A percentile compares a stretch with the other conserved stretches of the same genome.
Conservation (phyloP, 805 yeast genomes). For the Diddensiella transvaalensis region DNA sequence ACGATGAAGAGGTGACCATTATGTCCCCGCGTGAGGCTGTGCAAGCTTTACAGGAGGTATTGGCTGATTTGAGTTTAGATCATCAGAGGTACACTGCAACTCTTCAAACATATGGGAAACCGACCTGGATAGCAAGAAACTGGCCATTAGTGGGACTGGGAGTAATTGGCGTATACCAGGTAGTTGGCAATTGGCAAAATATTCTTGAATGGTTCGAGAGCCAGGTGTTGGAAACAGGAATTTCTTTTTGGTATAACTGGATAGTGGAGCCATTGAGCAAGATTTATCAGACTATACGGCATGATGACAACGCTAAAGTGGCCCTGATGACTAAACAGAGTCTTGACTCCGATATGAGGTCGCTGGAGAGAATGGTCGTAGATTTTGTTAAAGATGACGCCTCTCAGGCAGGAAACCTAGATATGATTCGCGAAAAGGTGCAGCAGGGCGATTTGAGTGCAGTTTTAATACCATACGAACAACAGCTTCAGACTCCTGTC, state of each 20-base stretch:
- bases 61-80: not conserved
- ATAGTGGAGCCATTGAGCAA: constrained; percentile 68
- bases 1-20: not conserved
- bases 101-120: constrained; percentile 12
- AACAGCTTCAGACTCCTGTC: constrained; percentile 67
- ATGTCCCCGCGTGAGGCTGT: not conserved
- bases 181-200: constrained; percentile 50
- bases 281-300: constrained; percentile 75
- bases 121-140: constrained; percentile 41
- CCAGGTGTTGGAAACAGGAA: constrained; percentile 59
- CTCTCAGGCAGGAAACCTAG: not conserved
- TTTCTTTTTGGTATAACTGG: constrained; percentile 80
- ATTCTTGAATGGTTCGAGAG: constrained; percentile 54
- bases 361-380: constrained; percentile 83
- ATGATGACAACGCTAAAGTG: constrained; percentile 69
- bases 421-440: constrained; percentile 46
- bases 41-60: not conserved
- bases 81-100: not conserved
- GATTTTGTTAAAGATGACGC: constrained; percentile 52
- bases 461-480: constrained; percentile 77
- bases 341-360: constrained; percentile 68
- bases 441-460: constrained; percentile 73
- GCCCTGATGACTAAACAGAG: constrained; percentile 79
- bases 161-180: constrained; percentile 13
- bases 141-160: constrained; percentile 58